phyloP scores from a whole-genome alignment of 805 yeast species.

The Wickerhamomyces silvicola region DNA sequence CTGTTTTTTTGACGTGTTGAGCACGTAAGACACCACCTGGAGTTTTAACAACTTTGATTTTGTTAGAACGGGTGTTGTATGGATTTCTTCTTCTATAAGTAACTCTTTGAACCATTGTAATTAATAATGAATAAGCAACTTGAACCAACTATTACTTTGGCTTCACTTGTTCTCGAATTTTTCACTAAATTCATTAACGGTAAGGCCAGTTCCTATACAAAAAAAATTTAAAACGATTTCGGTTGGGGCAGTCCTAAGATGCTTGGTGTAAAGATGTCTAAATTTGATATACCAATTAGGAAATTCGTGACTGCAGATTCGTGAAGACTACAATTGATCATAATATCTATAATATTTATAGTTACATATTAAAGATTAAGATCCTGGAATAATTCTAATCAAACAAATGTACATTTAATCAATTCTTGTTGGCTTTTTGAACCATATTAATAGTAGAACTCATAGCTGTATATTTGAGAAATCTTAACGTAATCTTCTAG shows the following conservation, averaged over 20 bases:
- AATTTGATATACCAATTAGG: constrained; percentile 1
- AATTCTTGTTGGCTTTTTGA: constrained; percentile 9
- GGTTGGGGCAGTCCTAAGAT: too few relatives aligned
- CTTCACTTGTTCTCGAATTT: too few relatives aligned
- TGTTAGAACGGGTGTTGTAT: constrained; percentile 99
- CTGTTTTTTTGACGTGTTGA: constrained; percentile 90
- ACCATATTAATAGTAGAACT: constrained; percentile 8
- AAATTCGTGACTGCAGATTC: constrained; percentile 14
- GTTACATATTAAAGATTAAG: too few relatives aligned
- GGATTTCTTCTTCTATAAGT: constrained; percentile 94
- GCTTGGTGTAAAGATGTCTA: constrained; percentile 14
- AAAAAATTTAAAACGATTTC: too few relatives aligned
- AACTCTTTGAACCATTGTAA: constrained; percentile 92
- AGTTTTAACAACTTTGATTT: constrained; percentile 99
- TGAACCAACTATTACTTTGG: too few relatives aligned
- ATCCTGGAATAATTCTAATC: constrained; percentile 4
- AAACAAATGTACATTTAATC: constrained; percentile 25
- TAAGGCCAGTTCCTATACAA: too few relatives aligned
- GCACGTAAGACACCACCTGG: constrained; percentile 99
- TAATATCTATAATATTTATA: too few relatives aligned
- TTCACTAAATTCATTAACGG: too few relatives aligned
- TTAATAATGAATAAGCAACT: too few relatives aligned
- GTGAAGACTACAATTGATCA: neutral
- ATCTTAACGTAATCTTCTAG: constrained; percentile 82
- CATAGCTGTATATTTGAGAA: constrained; percentile 15